Percentiles rank a stretch among this genome's conserved stretches.
phyloP scores from a whole-genome alignment of 208 protist species.

The Wallacemonas sp. region DNA sequence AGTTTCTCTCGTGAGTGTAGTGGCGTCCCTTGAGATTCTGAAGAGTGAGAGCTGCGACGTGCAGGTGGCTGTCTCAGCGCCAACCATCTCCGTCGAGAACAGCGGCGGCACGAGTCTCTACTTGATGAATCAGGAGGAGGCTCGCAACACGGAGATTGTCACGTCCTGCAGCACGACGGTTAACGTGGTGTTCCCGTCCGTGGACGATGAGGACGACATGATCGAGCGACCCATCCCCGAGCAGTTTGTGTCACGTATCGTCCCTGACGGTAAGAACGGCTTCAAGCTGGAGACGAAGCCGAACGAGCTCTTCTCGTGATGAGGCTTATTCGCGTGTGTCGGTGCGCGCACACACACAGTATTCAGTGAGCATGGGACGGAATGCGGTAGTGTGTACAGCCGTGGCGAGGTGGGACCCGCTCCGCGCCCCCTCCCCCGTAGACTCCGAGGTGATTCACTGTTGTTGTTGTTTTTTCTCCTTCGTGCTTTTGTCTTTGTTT shows the following conservation, averaged over 20 bases:
- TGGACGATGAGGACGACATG: slow-evolving; percentile 50
- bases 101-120: slow-evolving; percentile 64
- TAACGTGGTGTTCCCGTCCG: slow-evolving; percentile 65
- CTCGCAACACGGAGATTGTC: slow-evolving; percentile 67
- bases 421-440: no score
- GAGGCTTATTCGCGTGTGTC: neutral
- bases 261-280: slow-evolving; percentile 50
- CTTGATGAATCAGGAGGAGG: slow-evolving; percentile 53
- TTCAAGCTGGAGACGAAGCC: slow-evolving; percentile 73
- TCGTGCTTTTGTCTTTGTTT: no score
- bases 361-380: neutral
- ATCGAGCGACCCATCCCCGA: slow-evolving; percentile 73
- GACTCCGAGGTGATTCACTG: no score
- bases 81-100: slow-evolving; percentile 66
- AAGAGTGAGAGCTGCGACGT: slow-evolving; percentile 62
- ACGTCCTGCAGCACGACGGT: slow-evolving; percentile 73
- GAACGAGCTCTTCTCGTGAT: slow-evolving; percentile 17
- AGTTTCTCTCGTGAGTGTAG: slow-evolving; percentile 59
- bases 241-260: slow-evolving; percentile 77
- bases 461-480: no score
- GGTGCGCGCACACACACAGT: neutral
- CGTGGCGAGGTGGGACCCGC: no score
- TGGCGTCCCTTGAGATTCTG: slow-evolving; percentile 72
- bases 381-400: neutral
- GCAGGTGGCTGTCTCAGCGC: slow-evolving; percentile 53